Base-by-base conservation (phyloP, 768 basidiomycete genomes). In the Phlebiopsis flavidoalba region DNA sequence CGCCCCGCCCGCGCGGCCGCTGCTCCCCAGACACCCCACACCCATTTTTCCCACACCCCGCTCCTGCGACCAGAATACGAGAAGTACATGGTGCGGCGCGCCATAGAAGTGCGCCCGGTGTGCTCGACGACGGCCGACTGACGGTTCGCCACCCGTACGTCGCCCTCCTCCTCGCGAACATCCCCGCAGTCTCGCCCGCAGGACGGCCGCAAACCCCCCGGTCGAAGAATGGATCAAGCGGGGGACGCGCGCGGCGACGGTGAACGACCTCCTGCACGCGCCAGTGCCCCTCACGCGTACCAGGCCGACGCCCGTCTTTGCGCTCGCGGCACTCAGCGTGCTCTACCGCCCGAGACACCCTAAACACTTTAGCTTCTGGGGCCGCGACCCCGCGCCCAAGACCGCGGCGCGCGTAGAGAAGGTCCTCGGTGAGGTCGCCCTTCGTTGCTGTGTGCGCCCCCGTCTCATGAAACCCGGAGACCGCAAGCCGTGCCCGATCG, bases 321-420 rank as follows among this genome's bases (percentile, higher is more conserved):
- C 80, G 26, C 80, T 88, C 56, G 83, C 81, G 4, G 87, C 86
- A 2, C 80, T 88, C 61, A 78, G 79, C 10, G 81, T 87, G 12
- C 80, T 86, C 64, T 79, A 83, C 65, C 74, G 76, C 52, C 80
- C 80, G 15, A 74, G 76, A 33, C 80, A 86, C 69, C 79, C 79
- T 14, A 81, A 79, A 6, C 85, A 87, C 65, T 83, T 83, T 80
- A 71, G 83, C n/a, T 81, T 88, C 68, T 88, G 87, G 87, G 79
- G 76, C 50, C 77, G 75, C 62, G 78, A 77, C 52, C 74, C 77
- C 65, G 81, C 80, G 67, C 70, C 67, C 59, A 70, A 70, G 22
- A 85, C 83, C 17, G 83, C 83, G 15, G 70, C 71, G n/a, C 68
- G 79, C 58, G 81, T 88, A 35, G 79, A 83, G 67, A 77, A 76